phyloP scores from a whole-genome alignment of 139 green algal genomes.

The Coccomyxa sp. region DNA sequence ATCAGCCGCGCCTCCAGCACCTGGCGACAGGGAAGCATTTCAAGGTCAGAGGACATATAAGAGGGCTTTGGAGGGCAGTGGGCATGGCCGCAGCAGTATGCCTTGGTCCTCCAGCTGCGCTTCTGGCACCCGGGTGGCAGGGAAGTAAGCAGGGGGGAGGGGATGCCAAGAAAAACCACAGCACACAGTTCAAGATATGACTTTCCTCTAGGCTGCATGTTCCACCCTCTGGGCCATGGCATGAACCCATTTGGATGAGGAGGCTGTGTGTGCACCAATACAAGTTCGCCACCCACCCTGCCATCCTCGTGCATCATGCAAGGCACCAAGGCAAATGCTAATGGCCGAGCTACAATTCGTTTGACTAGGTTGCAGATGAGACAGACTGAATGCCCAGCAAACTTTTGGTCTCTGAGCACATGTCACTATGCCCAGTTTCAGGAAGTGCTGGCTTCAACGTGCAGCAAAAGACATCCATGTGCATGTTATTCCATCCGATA shows the following conservation, averaged over 20 bases:
- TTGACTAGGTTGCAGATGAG: too few relatives aligned
- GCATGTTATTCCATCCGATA: too few relatives aligned
- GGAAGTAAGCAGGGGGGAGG: not conserved
- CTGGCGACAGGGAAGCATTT: not conserved
- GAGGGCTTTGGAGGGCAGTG: not conserved
- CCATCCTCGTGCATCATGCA: too few relatives aligned
- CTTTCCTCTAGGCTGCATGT: too few relatives aligned
- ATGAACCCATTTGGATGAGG: too few relatives aligned
- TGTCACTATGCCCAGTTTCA: not conserved
- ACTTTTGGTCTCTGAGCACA: not conserved
- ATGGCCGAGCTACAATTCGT: too few relatives aligned
- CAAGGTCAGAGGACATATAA: not conserved
- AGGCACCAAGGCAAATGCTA: too few relatives aligned
- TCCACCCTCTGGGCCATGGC: too few relatives aligned
- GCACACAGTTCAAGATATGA: not conserved
- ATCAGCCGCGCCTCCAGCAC: conserved; percentile 65
- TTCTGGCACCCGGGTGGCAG: conserved; percentile 10
- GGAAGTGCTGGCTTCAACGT: not conserved
- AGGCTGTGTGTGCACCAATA: too few relatives aligned
- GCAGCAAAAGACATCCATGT: not conserved
- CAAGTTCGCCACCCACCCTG: too few relatives aligned
- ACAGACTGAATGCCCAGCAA: too few relatives aligned
- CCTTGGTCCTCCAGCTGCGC: not conserved
- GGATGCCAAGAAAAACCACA: not conserved
- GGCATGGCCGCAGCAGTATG: not conserved